phyloP scores from a whole-genome alignment of 2,329 filamentous ascomycete species.

The Hymenoscyphus albidus region DNA sequence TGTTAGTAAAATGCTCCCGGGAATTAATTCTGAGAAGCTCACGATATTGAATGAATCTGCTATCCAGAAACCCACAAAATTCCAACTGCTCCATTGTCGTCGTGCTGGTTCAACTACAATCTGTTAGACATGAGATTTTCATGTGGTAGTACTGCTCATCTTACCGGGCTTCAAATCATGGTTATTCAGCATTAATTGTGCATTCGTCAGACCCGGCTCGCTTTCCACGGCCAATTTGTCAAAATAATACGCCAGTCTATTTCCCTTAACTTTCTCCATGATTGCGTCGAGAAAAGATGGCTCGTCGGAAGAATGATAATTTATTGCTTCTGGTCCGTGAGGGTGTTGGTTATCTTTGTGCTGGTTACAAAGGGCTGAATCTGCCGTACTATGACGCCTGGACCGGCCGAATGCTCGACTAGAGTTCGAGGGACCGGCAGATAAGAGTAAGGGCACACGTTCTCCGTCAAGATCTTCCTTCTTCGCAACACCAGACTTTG shows the following conservation, averaged over 20 bases:
- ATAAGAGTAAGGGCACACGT: background rate
- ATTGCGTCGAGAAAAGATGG: conserved; percentile 41
- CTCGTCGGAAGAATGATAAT: conserved; percentile 28
- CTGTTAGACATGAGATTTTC: background rate
- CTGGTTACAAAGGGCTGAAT: background rate
- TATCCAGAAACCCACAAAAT: conserved; percentile 86
- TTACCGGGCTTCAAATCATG: conserved; percentile 67
- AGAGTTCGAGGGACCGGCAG: conserved; percentile 1
- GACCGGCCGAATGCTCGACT: background rate
- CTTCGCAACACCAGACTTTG: conserved; percentile 3
- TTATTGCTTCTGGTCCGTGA: background rate
- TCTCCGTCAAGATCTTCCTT: background rate
- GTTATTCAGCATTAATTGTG: conserved; percentile 84
- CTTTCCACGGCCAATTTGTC: conserved; percentile 67
- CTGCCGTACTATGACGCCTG: conserved; percentile 7
- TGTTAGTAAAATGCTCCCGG: conserved; percentile 9
- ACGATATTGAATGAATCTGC: conserved; percentile 80
- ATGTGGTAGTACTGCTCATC: background rate
- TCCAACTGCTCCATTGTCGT: conserved; percentile 81
- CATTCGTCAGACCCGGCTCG: conserved; percentile 72
- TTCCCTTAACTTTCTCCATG: conserved; percentile 34
- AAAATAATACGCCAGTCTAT: conserved; percentile 31
- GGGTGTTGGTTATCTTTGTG: background rate
- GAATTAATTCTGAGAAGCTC: conserved; percentile 24
- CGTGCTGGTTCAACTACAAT: conserved; percentile 66